A percentile compares a stretch with the other conserved stretches of the same genome.
These are phyloP conservation scores for Termitomyces sp. DNA, from an alignment of 768 basidiomycete species.

Conservation along the genomic window DNA sequence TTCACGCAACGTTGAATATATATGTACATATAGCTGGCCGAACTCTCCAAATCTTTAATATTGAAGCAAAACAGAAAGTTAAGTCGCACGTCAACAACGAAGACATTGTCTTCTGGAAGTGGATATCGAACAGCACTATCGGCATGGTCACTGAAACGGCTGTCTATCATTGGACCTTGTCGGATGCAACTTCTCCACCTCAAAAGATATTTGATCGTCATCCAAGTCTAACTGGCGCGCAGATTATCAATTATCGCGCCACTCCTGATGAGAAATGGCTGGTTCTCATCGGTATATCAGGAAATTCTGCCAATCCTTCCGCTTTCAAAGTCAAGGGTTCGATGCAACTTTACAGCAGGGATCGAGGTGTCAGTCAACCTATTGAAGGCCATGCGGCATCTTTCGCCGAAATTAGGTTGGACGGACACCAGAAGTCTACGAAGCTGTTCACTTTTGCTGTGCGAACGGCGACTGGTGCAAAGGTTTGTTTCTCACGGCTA, in stretches of 20 bases:
- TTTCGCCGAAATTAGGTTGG: slow-evolving; percentile 88
- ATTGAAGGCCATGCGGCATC: slow-evolving; percentile 98
- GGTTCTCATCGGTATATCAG: slow-evolving; percentile 91
- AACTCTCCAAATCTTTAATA: slow-evolving; percentile 96
- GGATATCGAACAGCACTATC: slow-evolving; percentile 87
- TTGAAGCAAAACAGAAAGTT: slow-evolving; percentile 96
- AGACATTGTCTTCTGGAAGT: slow-evolving; percentile 98
- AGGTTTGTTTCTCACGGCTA: slow-evolving; percentile 43
- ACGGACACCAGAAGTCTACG: slow-evolving; percentile 78
- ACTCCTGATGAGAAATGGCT: slow-evolving; percentile 96
- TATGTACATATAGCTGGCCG: slow-evolving; percentile 69
- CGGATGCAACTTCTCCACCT: slow-evolving; percentile 69
- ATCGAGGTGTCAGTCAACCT: slow-evolving; percentile 91
- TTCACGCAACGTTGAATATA: slow-evolving; percentile 10
- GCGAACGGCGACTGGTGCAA: slow-evolving; percentile 94
- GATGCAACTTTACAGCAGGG: slow-evolving; percentile 94
- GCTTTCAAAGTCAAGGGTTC: slow-evolving; percentile 99
- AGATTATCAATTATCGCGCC: slow-evolving; percentile 97
- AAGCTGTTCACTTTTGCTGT: slow-evolving; percentile 96
- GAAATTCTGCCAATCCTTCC: slow-evolving; percentile 86
- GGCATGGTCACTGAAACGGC: slow-evolving; percentile 94
- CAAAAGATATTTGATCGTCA: slow-evolving; percentile 97
- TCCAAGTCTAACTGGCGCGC: slow-evolving; percentile 86
- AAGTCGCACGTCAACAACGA: slow-evolving; percentile 92
- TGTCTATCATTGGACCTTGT: slow-evolving; percentile 88